phyloP scores from a whole-genome alignment of 305 asterid genomes.

The Solanum hybrid region DNA sequence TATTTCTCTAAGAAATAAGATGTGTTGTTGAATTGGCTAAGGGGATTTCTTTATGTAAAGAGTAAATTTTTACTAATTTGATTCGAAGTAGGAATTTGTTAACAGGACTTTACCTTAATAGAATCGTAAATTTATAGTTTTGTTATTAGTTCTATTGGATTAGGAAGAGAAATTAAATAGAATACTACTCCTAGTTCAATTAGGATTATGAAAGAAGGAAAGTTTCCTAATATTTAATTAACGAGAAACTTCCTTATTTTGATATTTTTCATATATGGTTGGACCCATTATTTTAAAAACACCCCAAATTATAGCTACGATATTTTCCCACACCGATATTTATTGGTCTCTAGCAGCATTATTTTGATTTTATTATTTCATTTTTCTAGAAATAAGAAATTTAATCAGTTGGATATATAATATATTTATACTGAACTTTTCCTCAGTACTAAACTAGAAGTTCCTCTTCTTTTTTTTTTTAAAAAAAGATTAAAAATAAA shows the following conservation, averaged over 20 bases:
- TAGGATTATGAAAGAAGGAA: not conserved
- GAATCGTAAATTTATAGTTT: not conserved
- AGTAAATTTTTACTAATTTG: not conserved
- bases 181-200: not conserved
- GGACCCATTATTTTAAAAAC: no score
- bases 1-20: not conserved
- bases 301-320: no score
- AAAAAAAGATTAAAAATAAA: no score
- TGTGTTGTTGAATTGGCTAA: not conserved
- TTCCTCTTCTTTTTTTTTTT: no score
- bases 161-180: not conserved
- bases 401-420: no score
- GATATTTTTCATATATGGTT: no score
- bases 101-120: not conserved
- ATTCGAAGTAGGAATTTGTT: not conserved
- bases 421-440: no score
- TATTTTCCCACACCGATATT: no score
- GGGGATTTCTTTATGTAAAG: not conserved
- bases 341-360: no score
- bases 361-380: no score
- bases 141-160: not conserved
- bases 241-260: not conserved
- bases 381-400: no score
- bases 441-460: no score
- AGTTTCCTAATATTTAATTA: not conserved